Evolutionary conservation across 83 land plant genomes (phyloP).

Genomic region (Picea abies): DNA sequence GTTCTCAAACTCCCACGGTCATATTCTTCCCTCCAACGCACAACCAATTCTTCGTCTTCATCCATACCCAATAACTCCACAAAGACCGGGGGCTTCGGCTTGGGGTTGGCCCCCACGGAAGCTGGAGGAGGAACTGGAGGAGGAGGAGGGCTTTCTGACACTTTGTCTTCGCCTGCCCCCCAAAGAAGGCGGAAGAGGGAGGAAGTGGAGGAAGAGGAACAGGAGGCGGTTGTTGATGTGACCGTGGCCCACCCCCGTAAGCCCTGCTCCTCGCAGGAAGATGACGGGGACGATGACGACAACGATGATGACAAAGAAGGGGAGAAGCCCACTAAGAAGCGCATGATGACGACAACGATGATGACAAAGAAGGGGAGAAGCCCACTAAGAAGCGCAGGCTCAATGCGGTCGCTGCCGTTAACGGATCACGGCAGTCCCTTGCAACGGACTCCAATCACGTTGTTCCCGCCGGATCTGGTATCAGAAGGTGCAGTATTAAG

Average conservation of each 20-base stretch:
- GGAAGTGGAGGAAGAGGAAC: no score
- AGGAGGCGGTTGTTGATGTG: slow-evolving; percentile 24
- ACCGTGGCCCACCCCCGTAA: slow-evolving; percentile 4
- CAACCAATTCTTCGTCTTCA: neutral
- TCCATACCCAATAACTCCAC: neutral
- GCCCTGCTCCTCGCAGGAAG: neutral
- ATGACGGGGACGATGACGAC: slow-evolving; percentile 20
- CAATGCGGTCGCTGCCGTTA: slow-evolving; percentile 20
- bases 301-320: slow-evolving; percentile 26
- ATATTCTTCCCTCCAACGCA: slow-evolving; percentile 23
- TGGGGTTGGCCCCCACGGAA: neutral
- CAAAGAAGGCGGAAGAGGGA: neutral
- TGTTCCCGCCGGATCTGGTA: no score
- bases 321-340: no score
- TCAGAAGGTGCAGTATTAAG: no score
- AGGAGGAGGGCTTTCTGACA: neutral
- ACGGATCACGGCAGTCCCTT: neutral
- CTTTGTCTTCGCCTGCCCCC: slow-evolving; percentile 4
- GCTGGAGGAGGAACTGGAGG: neutral
- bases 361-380: slow-evolving; percentile 15
- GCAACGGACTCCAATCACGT: no score
- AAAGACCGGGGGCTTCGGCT: no score
- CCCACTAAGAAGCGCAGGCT: slow-evolving; percentile 40
- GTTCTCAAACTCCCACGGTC: slow-evolving; percentile 8
- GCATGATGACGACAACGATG: slow-evolving; percentile 25